phyloP scores from a whole-genome alignment of 2,329 filamentous ascomycete genomes.

The Zarea fungicola region DNA sequence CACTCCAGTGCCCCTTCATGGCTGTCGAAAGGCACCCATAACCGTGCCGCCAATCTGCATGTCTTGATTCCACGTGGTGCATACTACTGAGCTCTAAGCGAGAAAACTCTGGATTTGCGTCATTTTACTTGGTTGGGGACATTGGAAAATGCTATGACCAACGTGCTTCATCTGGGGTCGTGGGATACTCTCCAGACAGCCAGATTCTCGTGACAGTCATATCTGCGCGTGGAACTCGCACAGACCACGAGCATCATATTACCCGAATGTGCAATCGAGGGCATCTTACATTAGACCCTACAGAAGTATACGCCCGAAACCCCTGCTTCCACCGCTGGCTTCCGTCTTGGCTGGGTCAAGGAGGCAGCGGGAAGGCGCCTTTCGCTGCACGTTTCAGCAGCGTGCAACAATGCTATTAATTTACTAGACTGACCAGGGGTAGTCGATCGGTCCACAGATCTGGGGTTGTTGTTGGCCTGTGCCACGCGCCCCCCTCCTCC shows the following conservation, averaged over 20 bases:
- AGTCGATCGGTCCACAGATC: conserved; percentile 10
- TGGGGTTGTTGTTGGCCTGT: background rate
- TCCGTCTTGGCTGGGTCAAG: background rate
- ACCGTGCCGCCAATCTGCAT: background rate
- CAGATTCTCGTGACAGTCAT: background rate
- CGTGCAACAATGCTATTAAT: background rate
- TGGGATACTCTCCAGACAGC: background rate
- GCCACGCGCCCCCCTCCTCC: background rate
- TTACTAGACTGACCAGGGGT: background rate
- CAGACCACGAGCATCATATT: background rate
- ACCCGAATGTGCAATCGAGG: conserved; percentile 3
- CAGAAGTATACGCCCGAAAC: conserved; percentile 8
- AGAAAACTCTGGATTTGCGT: too few species aligned
- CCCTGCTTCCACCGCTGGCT: background rate
- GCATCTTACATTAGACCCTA: background rate
- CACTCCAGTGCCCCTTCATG: too few species aligned
- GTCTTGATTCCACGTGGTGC: conserved; percentile 8
- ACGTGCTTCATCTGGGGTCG: background rate
- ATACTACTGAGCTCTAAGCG: too few species aligned
- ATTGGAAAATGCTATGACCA: too few species aligned
- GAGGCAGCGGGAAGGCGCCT: conserved; percentile 1
- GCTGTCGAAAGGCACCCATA: too few species aligned
- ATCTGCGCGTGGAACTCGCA: background rate
- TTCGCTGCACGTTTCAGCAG: background rate
- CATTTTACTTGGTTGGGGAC: too few species aligned